Conservation (phyloP, 73 alveolate genomes). For the Stentor roeselii region DNA sequence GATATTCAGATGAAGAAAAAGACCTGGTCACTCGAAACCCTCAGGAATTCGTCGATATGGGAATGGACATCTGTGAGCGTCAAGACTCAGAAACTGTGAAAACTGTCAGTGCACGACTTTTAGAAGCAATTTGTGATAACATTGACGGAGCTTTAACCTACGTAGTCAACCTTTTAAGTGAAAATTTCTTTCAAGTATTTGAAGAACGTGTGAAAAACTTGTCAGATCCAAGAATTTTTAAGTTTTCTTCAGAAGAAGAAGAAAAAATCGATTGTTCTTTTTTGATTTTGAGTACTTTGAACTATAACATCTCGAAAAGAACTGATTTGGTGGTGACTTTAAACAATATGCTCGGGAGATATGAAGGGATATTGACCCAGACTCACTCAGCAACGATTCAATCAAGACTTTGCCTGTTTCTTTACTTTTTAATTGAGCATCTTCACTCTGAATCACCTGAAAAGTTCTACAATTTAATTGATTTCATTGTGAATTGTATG, state of each 20-base stretch:
- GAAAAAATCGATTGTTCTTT: background rate
- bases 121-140: conserved; percentile 16
- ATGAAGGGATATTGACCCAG: background rate
- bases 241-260: background rate
- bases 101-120: conserved; percentile 17
- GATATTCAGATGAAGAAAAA: background rate
- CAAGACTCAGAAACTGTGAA: conserved; percentile 30
- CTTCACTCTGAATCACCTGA: background rate
- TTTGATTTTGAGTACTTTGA: background rate
- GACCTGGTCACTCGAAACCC: conserved; percentile 5
- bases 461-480: background rate
- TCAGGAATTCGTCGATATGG: conserved; percentile 10
- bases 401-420: conserved; percentile 6
- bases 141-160: conserved; percentile 24
- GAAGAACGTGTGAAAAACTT: background rate
- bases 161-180: background rate
- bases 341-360: background rate
- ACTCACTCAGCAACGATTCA: conserved; percentile 1
- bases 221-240: background rate
- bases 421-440: conserved; percentile 20
- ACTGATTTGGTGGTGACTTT: background rate
- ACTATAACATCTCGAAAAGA: background rate
- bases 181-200: background rate
- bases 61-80: conserved; percentile 22
- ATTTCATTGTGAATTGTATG: background rate